Conservation (phyloP, 768 basidiomycete genomes). For the Gloeopeniophorella convolvens region DNA sequence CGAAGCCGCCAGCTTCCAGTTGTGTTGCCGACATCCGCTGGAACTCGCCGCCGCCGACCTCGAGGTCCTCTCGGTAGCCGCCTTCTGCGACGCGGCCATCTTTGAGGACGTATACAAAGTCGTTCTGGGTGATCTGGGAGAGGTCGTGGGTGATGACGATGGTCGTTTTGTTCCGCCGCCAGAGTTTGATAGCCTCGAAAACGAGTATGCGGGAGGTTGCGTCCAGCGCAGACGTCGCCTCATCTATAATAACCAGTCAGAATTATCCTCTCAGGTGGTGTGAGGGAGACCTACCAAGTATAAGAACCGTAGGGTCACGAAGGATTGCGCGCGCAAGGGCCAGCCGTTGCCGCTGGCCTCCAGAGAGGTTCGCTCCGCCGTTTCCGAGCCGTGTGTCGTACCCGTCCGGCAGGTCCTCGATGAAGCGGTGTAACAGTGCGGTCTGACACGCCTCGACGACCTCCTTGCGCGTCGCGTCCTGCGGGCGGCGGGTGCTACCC, state of each 20-base stretch:
- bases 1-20: constrained; percentile 44
- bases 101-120: constrained; percentile 92
- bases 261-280: not conserved
- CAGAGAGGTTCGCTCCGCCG: constrained; percentile 73
- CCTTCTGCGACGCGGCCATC: constrained; percentile 77
- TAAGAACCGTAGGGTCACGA: constrained; percentile 79
- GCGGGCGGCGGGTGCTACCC: constrained; percentile 32
- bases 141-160: constrained; percentile 96
- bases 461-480: constrained; percentile 55
- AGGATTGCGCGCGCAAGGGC: constrained; percentile 84
- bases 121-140: constrained; percentile 61
- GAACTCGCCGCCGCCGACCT: constrained; percentile 61
- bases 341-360: constrained; percentile 88
- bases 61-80: constrained; percentile 79
- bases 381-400: constrained; percentile 80
- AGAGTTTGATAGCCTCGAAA: constrained; percentile 61
- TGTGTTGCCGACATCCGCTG: constrained; percentile 57
- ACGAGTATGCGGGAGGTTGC: constrained; percentile 81
- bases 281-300: constrained; percentile 66
- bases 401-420: constrained; percentile 74
- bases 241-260: constrained; percentile 41
- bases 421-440: constrained; percentile 84
- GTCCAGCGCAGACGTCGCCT: constrained; percentile 81
- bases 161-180: constrained; percentile 76
- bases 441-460: constrained; percentile 79